A percentile compares a stretch with the other conserved stretches of the same genome.
These are phyloP conservation scores for Populus hybrid DNA, from an alignment of 441 rosid species.

Conservation along the genomic window DNA sequence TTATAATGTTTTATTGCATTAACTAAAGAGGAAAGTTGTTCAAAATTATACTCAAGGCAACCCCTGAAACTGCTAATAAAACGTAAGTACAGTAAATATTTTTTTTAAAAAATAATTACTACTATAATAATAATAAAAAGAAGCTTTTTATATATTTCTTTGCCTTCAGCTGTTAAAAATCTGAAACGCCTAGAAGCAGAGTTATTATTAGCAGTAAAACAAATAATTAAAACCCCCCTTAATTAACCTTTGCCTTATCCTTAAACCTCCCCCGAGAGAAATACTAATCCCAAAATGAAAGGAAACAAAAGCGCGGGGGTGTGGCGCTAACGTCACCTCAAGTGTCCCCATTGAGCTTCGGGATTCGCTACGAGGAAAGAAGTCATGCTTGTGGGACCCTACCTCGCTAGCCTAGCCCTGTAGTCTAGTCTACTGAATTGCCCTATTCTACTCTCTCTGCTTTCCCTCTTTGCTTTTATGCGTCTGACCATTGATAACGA, in stretches of 20 bases:
- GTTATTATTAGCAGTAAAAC: not conserved
- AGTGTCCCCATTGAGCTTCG: slow-evolving; percentile 11
- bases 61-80: no score
- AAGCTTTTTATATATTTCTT: no score
- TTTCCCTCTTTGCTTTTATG: slow-evolving; percentile 14
- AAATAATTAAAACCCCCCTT: not conserved
- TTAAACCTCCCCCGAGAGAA: no score
- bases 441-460: not conserved
- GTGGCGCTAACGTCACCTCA: slow-evolving; percentile 3
- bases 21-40: no score
- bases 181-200: not conserved
- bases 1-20: no score
- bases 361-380: slow-evolving; percentile 12
- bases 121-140: no score
- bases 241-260: not conserved
- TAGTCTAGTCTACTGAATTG: not conserved
- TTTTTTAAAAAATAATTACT: no score
- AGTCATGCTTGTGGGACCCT: not conserved
- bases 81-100: no score
- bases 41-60: no score
- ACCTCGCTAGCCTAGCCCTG: not conserved
- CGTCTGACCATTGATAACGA: slow-evolving; percentile 22
- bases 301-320: not conserved
- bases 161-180: not conserved
- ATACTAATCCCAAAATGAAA: not conserved